A percentile compares a stretch with the other conserved stretches of the same genome.
Conservation (phyloP, 371 early-diverging fungal species). For the Blyttiomyces sp. region DNA sequence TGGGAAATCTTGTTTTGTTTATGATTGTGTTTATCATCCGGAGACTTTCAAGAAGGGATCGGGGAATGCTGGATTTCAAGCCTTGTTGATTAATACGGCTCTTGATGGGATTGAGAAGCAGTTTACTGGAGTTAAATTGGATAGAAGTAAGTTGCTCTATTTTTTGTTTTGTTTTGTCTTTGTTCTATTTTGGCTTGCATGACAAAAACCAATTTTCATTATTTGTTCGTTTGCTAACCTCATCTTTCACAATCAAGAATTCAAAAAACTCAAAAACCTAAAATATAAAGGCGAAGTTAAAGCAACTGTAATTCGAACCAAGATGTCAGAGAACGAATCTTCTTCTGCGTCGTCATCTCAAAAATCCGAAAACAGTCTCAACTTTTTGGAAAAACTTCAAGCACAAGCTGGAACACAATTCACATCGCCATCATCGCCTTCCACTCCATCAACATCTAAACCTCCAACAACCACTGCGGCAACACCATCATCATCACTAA, state of each 20-base stretch:
- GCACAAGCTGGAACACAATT: constrained; percentile 1
- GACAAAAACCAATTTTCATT: neutral
- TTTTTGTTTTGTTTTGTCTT: neutral
- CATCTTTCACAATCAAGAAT: constrained; percentile 19
- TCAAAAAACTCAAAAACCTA: constrained; percentile 37
- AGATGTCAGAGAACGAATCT: constrained; percentile 1
- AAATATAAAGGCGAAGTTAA: constrained; percentile 43
- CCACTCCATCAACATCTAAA: neutral
- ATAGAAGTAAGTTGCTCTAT: constrained; percentile 37
- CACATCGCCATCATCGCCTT: neutral
- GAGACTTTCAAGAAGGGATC: constrained; percentile 27
- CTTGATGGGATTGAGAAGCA: constrained; percentile 46
- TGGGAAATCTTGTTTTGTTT: constrained; percentile 35
- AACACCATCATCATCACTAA: constrained; percentile 4
- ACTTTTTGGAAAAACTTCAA: constrained; percentile 24
- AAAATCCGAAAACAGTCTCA: constrained; percentile 5
- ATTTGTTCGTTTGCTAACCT: neutral
- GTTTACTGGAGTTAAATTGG: constrained; percentile 36
- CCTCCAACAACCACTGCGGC: neutral
- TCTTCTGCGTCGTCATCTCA: neutral
- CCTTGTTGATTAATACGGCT: constrained; percentile 36
- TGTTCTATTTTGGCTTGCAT: neutral
- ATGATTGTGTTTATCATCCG: constrained; percentile 53
- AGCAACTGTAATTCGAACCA: constrained; percentile 40
- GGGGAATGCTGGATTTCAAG: constrained; percentile 22